Percentiles rank a stretch among this genome's conserved stretches.
Evolutionary conservation across 192 early-diverging fungal genomes (phyloP).

Genomic region (Umbelopsis ramanniana): DNA sequence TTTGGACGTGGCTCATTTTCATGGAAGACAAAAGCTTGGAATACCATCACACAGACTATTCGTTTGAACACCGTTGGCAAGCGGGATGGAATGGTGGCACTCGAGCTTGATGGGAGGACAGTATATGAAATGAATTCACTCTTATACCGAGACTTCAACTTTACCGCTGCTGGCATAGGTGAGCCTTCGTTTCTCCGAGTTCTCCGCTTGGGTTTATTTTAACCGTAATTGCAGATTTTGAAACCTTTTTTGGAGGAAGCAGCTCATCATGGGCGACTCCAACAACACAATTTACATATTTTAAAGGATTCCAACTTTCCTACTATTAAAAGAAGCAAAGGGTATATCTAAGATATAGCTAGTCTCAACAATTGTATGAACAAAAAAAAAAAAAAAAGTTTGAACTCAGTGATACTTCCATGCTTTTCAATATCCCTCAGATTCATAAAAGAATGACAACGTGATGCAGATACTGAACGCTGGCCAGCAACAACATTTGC

Average conservation of each 20-base stretch:
- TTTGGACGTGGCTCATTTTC: slow-evolving; percentile 53
- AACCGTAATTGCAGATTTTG: not conserved
- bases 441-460: too few relatives aligned
- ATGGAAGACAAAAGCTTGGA: slow-evolving; percentile 51
- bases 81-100: slow-evolving; percentile 15
- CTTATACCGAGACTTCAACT: not conserved
- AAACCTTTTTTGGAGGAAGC: slow-evolving; percentile 32
- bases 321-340: not conserved
- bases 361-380: too few relatives aligned
- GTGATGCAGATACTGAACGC: slow-evolving; percentile 5
- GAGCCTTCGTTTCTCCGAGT: not conserved
- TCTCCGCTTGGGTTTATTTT: not conserved
- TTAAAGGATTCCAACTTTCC: not conserved
- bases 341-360: too few relatives aligned
- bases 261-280: slow-evolving; percentile 1
- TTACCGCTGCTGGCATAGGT: slow-evolving; percentile 18
- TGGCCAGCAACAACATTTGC: not conserved
- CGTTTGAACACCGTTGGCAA: slow-evolving; percentile 34
- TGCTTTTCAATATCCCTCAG: too few relatives aligned
- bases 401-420: too few relatives aligned
- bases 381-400: too few relatives aligned
- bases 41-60: slow-evolving; percentile 45
- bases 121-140: slow-evolving; percentile 19
- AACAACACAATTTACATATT: slow-evolving; percentile 16
- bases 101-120: slow-evolving; percentile 29